Evolutionary conservation across 2,329 filamentous ascomycete species (phyloP), one percentile per base, ranked within the genome.

Genomic region (Neoscytalidium dimidiatum): DNA sequence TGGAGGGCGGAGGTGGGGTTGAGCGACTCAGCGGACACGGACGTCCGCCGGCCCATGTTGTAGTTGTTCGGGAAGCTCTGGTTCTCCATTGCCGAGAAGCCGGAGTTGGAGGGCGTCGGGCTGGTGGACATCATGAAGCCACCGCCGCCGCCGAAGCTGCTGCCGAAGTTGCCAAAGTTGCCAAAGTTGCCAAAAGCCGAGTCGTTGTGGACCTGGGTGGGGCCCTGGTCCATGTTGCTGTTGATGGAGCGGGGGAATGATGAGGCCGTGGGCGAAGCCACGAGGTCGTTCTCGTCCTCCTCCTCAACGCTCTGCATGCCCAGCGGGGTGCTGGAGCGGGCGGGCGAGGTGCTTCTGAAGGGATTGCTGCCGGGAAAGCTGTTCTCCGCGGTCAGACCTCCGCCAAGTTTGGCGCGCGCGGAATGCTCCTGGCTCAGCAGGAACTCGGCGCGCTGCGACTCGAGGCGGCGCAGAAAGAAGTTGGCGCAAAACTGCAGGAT

Each of bases 11-110:
- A 89, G 56, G 89, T 91, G 19, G 95, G 95, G 78, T 97, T 96
- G 73, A 98, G 85, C 1, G 94, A 97, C 80, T 99, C 95, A 58
- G 95, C 95, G 44, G 95, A 98, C 62, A 99, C 95, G 3, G 95
- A 98, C 43, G 94, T 97, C 72, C 95, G 92, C 68, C 95, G 91
- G 71, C 88, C 91, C 79, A 97, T 90, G 78, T 96, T 96, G 81
- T 97, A 98, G 77, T 98, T 94, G 71, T 87, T 90, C 64, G 95
- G 95, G 74, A 97, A 92, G 71, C 87, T 88, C 69, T 92, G 88
- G 43, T 85, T 80, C 66, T 86, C 86, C 65, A 84, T 83, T 23
- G 82, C 70, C 67, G 74, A 75, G 76, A 71, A 78, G 78, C 75
- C 84, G 75, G 71, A 82, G 73, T 67, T 76, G 74, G 82, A 67